These are phyloP conservation scores for Wickerhamomyces sp. DNA, from an alignment of 1,139 yeast species.

Conservation along the genomic window DNA sequence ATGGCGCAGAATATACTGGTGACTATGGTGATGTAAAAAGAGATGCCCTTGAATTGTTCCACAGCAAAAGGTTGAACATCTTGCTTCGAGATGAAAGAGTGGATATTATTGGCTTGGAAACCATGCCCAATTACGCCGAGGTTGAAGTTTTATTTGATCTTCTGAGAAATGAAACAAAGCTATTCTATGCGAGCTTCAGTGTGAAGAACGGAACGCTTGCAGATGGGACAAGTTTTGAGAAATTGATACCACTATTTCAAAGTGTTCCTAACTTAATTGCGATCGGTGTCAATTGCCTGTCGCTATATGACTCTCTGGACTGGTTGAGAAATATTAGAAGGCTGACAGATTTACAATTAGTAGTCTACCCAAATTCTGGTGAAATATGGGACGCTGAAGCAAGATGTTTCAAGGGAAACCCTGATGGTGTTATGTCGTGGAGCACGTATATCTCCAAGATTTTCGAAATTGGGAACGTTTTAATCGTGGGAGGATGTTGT, in stretches of 20 bases:
- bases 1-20: slow-evolving; percentile 70
- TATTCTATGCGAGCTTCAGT: slow-evolving; percentile 34
- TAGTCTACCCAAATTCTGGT: slow-evolving; percentile 56
- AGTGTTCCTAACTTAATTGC: slow-evolving; percentile 22
- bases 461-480: slow-evolving; percentile 27
- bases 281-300: slow-evolving; percentile 42
- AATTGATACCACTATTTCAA: slow-evolving; percentile 12
- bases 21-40: slow-evolving; percentile 33
- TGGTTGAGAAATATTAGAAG: slow-evolving; percentile 19
- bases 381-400: slow-evolving; percentile 38
- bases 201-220: slow-evolving; percentile 32
- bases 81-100: slow-evolving; percentile 34
- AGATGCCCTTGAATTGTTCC: slow-evolving; percentile 38
- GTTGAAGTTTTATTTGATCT: slow-evolving; percentile 31
- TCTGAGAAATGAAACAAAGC: slow-evolving; percentile 16
- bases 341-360: slow-evolving; percentile 21
- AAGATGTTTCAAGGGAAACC: slow-evolving; percentile 16
- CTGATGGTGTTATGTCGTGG: slow-evolving; percentile 16
- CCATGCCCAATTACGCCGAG: slow-evolving; percentile 55
- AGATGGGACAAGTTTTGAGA: slow-evolving; percentile 32
- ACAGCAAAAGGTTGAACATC: slow-evolving; percentile 40
- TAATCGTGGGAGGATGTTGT: slow-evolving; percentile 55
- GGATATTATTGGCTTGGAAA: slow-evolving; percentile 58
- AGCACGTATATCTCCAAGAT: slow-evolving; percentile 29
- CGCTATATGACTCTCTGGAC: slow-evolving; percentile 26